Base-by-base conservation (phyloP, 352 stramenopile species). In the Globisporangium viniferum region DNA sequence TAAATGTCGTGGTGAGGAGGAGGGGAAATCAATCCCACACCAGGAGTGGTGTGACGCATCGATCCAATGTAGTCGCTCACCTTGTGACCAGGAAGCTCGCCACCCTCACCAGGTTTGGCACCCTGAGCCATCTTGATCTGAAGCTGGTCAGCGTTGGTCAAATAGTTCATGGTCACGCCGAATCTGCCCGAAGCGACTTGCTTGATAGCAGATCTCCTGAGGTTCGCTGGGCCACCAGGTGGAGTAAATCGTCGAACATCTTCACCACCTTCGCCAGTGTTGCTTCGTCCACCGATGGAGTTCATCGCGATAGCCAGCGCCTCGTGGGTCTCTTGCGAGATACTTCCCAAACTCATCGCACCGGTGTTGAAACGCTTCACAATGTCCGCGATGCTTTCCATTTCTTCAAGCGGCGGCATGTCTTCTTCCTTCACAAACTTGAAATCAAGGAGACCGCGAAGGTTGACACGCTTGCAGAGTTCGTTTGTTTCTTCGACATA, bases 91-190 rank as follows among this genome's bases (percentile, higher is more conserved):
- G 97, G 97, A 64, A 99, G 83, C 75, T 99, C 93, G 64, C 97
- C 97, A 74, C 97, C 97, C 82, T 99, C 96, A 69, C 96, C 96
- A 51, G 97, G 97, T 79, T 99, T 99, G 18, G 95, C 95, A 61
- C 97, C 97, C 80, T 99, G 97, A 1, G 97, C 97, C 94, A 99
- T 99, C 82, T 99, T 99, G 79, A 99, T 99, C 81, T 99, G 95
- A 48, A 99, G 96, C 80, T 98, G 94, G 71, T 99, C 95, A 44
- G 93, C 96, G 69, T 99, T 98, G 7, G 94, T 97, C 29, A 99
- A 80, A 74, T 99, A 99, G 74, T 99, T 91, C 64, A 97, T 98
- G 12, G 96, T 99, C 22, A 99, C 97, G 69, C 96, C 96, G 72
- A 99, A 99, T 68, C 97, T 81, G 59, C 95, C 97, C 14, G 92